Evolutionary conservation across 805 yeast genomes (phyloP).

Genomic region (Metschnikowia gelsemii): DNA sequence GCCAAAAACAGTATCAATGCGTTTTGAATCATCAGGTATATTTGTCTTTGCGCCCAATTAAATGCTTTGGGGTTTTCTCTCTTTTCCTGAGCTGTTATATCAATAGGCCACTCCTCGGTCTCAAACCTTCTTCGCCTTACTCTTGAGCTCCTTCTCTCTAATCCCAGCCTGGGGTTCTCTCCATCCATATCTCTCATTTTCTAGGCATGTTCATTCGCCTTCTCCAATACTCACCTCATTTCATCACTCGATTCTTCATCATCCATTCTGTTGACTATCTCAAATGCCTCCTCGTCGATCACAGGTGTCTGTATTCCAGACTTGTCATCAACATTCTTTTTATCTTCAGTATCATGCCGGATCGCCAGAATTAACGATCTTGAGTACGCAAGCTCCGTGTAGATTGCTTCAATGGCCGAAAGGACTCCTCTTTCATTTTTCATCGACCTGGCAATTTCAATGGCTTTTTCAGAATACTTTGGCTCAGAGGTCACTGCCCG

Average conservation of each 20-base stretch:
- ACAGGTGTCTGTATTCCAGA: conserved; percentile 32
- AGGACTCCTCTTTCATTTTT: conserved; percentile 76
- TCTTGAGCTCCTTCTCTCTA: too few species aligned
- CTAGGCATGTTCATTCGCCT: neutral
- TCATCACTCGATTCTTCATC: conserved; percentile 6
- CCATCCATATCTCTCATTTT: neutral
- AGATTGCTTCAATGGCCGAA: conserved; percentile 74
- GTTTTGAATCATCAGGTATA: too few species aligned
- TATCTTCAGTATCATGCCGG: conserved; percentile 33
- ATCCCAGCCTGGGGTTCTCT: neutral
- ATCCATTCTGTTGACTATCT: conserved; percentile 12
- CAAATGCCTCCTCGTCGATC: conserved; percentile 20
- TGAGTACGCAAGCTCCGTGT: conserved; percentile 77
- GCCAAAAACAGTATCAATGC: too few species aligned
- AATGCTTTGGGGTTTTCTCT: too few species aligned
- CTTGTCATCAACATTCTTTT: conserved; percentile 20
- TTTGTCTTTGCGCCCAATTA: too few species aligned
- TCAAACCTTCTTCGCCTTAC: too few species aligned
- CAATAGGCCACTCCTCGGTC: too few species aligned
- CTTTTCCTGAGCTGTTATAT: too few species aligned
- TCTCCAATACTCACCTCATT: neutral
- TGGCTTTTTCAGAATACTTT: conserved; percentile 68
- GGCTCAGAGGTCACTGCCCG: conserved; percentile 64
- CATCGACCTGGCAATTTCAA: conserved; percentile 59
- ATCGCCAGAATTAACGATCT: conserved; percentile 52